A percentile compares a stretch with the other conserved stretches of the same genome.
phyloP scores from a whole-genome alignment of 2,329 filamentous ascomycete genomes.

The Hymenoscyphus fructigenus region DNA sequence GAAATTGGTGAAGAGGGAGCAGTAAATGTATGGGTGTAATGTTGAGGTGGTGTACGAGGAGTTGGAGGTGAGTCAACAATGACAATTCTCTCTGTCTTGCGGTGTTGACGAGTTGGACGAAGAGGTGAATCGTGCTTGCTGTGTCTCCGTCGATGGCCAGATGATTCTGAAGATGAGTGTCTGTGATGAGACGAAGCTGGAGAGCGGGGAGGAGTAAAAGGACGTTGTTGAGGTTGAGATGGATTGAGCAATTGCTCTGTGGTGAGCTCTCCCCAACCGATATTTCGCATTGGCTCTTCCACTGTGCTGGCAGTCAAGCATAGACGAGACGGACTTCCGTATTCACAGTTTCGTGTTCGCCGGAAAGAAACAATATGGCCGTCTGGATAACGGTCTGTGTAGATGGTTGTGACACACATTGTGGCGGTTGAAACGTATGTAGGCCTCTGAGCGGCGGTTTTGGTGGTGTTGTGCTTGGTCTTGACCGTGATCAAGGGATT shows the following conservation, averaged over 20 bases:
- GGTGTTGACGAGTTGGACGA: constrained; percentile 31
- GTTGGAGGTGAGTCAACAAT: constrained; percentile 48
- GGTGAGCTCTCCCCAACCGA: constrained; percentile 38
- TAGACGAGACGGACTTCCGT: constrained; percentile 40
- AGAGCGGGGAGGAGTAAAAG: constrained; percentile 32
- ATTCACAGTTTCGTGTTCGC: constrained; percentile 40
- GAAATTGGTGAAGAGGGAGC: constrained; percentile 32
- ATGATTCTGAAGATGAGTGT: constrained; percentile 38
- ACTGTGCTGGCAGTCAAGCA: constrained; percentile 45
- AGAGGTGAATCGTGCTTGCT: constrained; percentile 32
- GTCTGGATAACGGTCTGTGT: constrained; percentile 49
- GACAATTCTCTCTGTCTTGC: constrained; percentile 43
- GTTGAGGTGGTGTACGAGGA: constrained; percentile 48
- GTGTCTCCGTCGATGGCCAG: constrained; percentile 42
- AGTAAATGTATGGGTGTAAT: constrained; percentile 42
- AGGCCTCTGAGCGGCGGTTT: constrained; percentile 11
- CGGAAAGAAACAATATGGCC: constrained; percentile 41
- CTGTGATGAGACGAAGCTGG: constrained; percentile 27
- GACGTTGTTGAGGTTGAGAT: constrained; percentile 33
- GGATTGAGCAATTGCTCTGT: constrained; percentile 41
- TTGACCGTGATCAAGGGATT: constrained; percentile 10
- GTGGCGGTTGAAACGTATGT: constrained; percentile 36
- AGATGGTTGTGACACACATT: constrained; percentile 53
- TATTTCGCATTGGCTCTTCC: constrained; percentile 43
- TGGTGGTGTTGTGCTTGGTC: constrained; percentile 18